Conservation (phyloP, 2,329 filamentous ascomycete genomes). For the Spiromastix sp. region DNA sequence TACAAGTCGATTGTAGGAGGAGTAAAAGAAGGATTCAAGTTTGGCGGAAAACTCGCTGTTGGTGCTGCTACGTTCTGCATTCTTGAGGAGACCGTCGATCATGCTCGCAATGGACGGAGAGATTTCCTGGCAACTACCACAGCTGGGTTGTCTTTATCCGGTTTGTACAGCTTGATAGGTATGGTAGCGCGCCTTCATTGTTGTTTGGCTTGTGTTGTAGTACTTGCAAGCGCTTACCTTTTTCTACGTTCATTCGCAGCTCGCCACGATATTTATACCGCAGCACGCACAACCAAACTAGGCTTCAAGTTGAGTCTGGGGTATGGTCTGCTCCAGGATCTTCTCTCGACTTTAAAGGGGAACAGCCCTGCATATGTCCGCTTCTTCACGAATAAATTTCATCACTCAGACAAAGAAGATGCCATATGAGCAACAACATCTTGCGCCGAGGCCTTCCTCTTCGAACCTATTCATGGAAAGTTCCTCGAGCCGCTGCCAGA, state of each 20-base stretch:
- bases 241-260: conserved; percentile 40
- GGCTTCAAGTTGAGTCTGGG: conserved; percentile 68
- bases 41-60: conserved; percentile 59
- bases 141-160: conserved; percentile 74
- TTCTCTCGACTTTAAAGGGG: conserved; percentile 57
- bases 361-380: conserved; percentile 61
- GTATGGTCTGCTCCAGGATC: conserved; percentile 75
- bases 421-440: no score
- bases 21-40: conserved; percentile 64
- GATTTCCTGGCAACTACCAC: conserved; percentile 75
- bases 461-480: no score
- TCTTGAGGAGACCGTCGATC: conserved; percentile 77
- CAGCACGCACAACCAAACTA: conserved; percentile 66
- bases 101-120: conserved; percentile 45
- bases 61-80: conserved; percentile 70
- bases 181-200: conserved; percentile 27
- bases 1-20: conserved; percentile 74
- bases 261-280: conserved; percentile 66
- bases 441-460: no score
- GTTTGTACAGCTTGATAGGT: conserved; percentile 81
- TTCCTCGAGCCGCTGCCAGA: no score
- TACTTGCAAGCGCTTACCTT: conserved; percentile 1
- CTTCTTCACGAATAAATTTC: conserved; percentile 4
- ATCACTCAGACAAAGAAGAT: background rate
- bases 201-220: conserved; percentile 1